These are phyloP conservation scores for Phytophthora constricta DNA, from an alignment of 352 stramenopile species.

Conservation along the genomic window DNA sequence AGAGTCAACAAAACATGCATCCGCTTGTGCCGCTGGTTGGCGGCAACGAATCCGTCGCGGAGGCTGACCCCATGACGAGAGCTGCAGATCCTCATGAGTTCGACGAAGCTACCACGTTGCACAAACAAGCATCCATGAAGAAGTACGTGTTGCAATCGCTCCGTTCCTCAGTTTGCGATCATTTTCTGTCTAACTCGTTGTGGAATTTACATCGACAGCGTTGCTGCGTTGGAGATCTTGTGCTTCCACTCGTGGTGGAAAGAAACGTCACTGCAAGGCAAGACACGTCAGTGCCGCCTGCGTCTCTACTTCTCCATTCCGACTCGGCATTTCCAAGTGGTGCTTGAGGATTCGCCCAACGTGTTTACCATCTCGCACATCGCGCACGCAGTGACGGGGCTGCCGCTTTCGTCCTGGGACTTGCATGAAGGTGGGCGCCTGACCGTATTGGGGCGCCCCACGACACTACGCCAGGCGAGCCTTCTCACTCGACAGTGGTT, in stretches of 20 bases:
- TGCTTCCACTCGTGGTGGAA: conserved; percentile 81
- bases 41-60: conserved; percentile 19
- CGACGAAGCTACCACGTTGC: conserved; percentile 47
- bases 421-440: conserved; percentile 73
- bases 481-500: conserved; percentile 80
- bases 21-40: conserved; percentile 43
- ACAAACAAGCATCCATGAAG: conserved; percentile 58
- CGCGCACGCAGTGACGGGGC: conserved; percentile 44
- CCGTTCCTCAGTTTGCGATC: background rate
- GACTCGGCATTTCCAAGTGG: conserved; percentile 68
- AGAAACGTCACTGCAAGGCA: conserved; percentile 48
- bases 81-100: conserved; percentile 57
- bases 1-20: conserved; percentile 37
- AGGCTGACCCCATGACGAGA: conserved; percentile 18
- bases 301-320: conserved; percentile 76
- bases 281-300: conserved; percentile 41
- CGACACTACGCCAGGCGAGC: conserved; percentile 77
- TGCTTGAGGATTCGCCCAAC: conserved; percentile 65
- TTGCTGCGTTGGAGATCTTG: conserved; percentile 63
- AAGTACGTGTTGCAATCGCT: conserved; percentile 39
- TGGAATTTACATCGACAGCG: conserved; percentile 25
- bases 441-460: conserved; percentile 60
- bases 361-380: conserved; percentile 85
- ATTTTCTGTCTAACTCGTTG: conserved; percentile 1
- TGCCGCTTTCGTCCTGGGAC: conserved; percentile 64